These are phyloP conservation scores for Fragosphaeria purpurea DNA, from an alignment of 2,329 filamentous ascomycete genomes.

Conservation along the genomic window DNA sequence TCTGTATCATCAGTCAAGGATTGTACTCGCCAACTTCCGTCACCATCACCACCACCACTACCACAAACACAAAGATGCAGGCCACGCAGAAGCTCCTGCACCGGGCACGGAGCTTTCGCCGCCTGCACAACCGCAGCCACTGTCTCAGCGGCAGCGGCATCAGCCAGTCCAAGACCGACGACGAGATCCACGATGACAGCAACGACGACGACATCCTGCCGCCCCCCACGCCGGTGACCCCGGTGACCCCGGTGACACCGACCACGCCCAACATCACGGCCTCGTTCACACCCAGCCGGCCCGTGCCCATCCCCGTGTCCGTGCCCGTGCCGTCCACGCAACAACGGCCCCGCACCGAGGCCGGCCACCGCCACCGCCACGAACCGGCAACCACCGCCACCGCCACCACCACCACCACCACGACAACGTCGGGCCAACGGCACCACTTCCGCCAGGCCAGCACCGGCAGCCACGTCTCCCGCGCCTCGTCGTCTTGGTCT, in stretches of 20 bases:
- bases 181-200: neutral
- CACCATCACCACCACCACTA: constrained; percentile 4
- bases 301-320: neutral
- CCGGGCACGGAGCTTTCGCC: constrained; percentile 10
- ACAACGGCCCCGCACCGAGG: neutral
- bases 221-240: constrained; percentile 1
- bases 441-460: constrained; percentile 11
- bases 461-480: constrained; percentile 13
- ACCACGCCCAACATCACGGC: too few relatives aligned
- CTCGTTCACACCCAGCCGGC: too few relatives aligned
- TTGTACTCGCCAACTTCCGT: neutral
- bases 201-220: neutral
- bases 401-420: neutral
- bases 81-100: constrained; percentile 9
- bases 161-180: neutral
- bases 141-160: neutral
- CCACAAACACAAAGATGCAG: neutral
- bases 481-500: constrained; percentile 15
- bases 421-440: neutral
- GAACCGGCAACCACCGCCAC: neutral
- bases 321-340: constrained; percentile 5
- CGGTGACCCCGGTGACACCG: neutral
- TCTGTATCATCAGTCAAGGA: too few relatives aligned
- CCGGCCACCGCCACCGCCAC: neutral
- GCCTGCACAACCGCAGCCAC: constrained; percentile 4